Evolutionary conservation across 345 rosid species (phyloP).

Genomic region (sweet orange (Citrus sinensis)): DVS_A1.0 CM039169.1:26084501-26085000

Average conservation of each 20-base stretch:
- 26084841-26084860: conserved; percentile 69
- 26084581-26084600: conserved; percentile 14
- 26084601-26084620: conserved; percentile 14
- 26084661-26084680: conserved; percentile 29
- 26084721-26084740: conserved; percentile 56
- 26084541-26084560: background rate
- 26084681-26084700: conserved; percentile 48
- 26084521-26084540: background rate
- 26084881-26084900: conserved; percentile 43
- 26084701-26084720: conserved; percentile 69
- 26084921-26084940: conserved; percentile 62
- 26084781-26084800: conserved; percentile 79
- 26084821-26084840: conserved; percentile 73
- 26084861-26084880: conserved; percentile 64
- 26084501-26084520: background rate
- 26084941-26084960: conserved; percentile 55
- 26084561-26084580: background rate
- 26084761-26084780: conserved; percentile 76
- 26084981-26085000: conserved; percentile 81
- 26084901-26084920: conserved; percentile 64
- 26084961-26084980: conserved; percentile 65
- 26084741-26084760: conserved; percentile 56
- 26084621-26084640: conserved; percentile 46
- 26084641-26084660: conserved; percentile 16
- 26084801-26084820: conserved; percentile 55